Percentiles rank a stretch among this genome's conserved stretches.
These are phyloP conservation scores for Eimeria praecox DNA, from an alignment of 169 alveolate genomes.

Conservation along the genomic window DNA sequence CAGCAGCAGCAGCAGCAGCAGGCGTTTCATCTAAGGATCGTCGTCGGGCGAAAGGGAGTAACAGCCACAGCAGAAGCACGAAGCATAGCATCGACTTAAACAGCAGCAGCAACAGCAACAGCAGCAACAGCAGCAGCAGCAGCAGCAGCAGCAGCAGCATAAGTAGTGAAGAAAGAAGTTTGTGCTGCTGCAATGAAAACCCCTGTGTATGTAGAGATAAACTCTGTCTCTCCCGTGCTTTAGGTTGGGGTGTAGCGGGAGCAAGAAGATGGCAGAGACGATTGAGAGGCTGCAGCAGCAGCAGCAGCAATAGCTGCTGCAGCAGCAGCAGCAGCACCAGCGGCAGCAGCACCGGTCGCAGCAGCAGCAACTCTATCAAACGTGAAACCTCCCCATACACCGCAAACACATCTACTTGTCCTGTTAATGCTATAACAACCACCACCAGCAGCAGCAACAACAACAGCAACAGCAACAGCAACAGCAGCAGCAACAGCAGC, in stretches of 20 bases:
- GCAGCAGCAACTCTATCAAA: background rate
- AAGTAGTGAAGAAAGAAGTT: conserved; percentile 19
- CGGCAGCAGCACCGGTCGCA: conserved; percentile 13
- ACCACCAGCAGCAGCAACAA: too few relatives aligned
- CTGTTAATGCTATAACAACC: too few relatives aligned
- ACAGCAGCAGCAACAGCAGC: background rate
- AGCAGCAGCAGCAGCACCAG: conserved; percentile 29
- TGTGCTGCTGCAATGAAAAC: conserved; percentile 6
- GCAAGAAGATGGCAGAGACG: conserved; percentile 33
- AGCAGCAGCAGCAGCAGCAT: conserved; percentile 18
- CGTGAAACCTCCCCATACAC: background rate
- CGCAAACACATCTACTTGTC: too few relatives aligned
- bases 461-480: background rate
- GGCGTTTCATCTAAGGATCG: too few relatives aligned
- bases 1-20: too few relatives aligned
- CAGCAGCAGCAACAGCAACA: too few relatives aligned
- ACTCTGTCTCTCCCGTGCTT: conserved; percentile 32
- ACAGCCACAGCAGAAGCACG: conserved; percentile 25
- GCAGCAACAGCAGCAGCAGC: background rate
- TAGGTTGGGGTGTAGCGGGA: conserved; percentile 44
- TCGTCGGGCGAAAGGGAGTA: too few relatives aligned
- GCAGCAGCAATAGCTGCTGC: conserved; percentile 47
- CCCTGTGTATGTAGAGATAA: conserved; percentile 17
- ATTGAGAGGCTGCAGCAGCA: conserved; percentile 53
- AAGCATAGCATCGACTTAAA: background rate